These are phyloP conservation scores for Pyrus communis DNA, from an alignment of 306 rosid species.

Conservation along the genomic window DNA sequence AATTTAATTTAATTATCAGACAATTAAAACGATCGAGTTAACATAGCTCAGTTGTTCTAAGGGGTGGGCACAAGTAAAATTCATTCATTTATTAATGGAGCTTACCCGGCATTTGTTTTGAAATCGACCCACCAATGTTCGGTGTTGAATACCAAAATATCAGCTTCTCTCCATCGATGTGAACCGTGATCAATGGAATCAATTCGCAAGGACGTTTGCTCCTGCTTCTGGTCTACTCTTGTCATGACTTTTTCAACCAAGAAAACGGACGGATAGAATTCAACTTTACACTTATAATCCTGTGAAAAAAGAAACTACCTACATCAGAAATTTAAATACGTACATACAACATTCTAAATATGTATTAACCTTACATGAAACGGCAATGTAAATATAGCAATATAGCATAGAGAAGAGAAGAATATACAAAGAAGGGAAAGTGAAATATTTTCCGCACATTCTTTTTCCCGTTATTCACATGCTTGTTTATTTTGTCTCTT, in stretches of 20 bases:
- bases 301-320: slow-evolving; percentile 13
- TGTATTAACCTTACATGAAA: not conserved
- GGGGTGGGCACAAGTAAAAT: not conserved
- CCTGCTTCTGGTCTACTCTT: slow-evolving; percentile 61
- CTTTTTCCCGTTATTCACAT: too few species aligned
- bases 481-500: too few species aligned
- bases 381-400: not conserved
- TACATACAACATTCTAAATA: not conserved
- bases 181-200: slow-evolving; percentile 80
- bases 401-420: not conserved
- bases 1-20: not conserved
- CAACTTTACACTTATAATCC: slow-evolving; percentile 93
- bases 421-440: not conserved
- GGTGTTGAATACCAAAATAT: slow-evolving; percentile 79
- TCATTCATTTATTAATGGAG: not conserved
- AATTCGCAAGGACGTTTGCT: slow-evolving; percentile 52
- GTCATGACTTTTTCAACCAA: slow-evolving; percentile 81
- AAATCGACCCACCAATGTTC: slow-evolving; percentile 99
- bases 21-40: not conserved
- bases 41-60: too few species aligned
- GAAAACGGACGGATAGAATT: slow-evolving; percentile 72
- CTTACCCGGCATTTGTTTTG: slow-evolving; percentile 93
- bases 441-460: too few species aligned
- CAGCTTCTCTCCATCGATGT: slow-evolving; percentile 88
- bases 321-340: slow-evolving; percentile 1